Evolutionary conservation across 2,329 filamentous ascomycete genomes (phyloP).

Genomic region (Phyllosticta ampelicida): DNA sequence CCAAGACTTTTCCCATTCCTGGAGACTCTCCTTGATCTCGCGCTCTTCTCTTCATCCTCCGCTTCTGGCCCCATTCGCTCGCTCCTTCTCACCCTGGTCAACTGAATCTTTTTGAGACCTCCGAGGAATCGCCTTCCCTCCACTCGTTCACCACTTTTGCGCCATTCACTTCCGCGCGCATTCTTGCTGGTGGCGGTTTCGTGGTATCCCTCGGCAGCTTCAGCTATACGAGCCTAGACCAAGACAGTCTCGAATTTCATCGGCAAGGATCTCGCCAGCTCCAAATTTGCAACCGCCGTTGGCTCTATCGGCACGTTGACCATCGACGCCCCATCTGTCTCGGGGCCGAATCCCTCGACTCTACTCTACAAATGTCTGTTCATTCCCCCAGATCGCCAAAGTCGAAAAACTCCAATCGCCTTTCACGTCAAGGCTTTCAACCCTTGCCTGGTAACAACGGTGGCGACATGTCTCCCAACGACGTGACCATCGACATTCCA

Average conservation of each 20-base stretch:
- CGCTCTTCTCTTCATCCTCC: neutral
- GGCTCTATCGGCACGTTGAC: neutral
- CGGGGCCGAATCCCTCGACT: neutral
- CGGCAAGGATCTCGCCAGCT: neutral
- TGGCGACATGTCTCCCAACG: constrained; percentile 36
- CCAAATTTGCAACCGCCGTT: neutral
- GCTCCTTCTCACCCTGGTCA: neutral
- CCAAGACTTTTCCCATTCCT: neutral
- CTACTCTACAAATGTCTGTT: constrained; percentile 13
- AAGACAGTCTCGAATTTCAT: neutral
- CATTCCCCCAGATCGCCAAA: constrained; percentile 13
- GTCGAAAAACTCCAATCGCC: constrained; percentile 10
- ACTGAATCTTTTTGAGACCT: neutral
- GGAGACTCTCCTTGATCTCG: neutral
- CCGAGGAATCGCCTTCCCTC: neutral
- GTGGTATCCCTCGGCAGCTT: neutral
- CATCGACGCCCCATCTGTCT: neutral
- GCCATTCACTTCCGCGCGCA: neutral
- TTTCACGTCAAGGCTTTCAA: constrained; percentile 27
- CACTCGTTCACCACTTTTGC: neutral
- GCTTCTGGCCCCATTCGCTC: neutral
- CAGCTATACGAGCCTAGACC: neutral
- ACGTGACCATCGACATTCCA: constrained; percentile 52
- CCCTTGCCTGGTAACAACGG: constrained; percentile 19
- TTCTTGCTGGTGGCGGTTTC: neutral